Evolutionary conservation across 352 stramenopile species (phyloP).

Genomic region (Halophytophthora polymorphica): DNA sequence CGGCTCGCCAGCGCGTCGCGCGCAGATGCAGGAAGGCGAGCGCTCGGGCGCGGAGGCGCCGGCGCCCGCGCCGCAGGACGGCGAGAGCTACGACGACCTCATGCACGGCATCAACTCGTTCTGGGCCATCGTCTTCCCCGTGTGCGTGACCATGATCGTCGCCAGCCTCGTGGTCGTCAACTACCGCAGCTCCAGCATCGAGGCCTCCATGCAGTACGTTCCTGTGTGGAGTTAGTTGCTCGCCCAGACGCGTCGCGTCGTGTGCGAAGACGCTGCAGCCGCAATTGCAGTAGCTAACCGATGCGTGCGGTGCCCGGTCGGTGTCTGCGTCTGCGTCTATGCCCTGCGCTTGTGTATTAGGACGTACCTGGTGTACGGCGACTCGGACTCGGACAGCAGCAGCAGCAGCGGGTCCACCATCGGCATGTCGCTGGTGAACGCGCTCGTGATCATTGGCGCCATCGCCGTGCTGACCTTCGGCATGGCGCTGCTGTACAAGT

Average conservation of each 20-base stretch:
- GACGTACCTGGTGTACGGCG: constrained; percentile 79
- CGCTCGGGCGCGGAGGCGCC: background rate
- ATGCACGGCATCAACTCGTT: constrained; percentile 89
- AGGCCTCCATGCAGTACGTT: constrained; percentile 75
- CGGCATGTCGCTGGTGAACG: constrained; percentile 81
- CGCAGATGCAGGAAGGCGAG: constrained; percentile 2
- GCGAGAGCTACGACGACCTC: constrained; percentile 55
- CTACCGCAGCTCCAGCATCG: constrained; percentile 71
- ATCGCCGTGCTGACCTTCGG: constrained; percentile 86
- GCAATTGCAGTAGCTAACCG: background rate
- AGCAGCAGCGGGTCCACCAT: constrained; percentile 33
- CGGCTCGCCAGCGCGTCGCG: constrained; percentile 8
- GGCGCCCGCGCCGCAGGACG: constrained; percentile 6
- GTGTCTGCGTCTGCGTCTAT: background rate
- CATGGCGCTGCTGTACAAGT: constrained; percentile 90
- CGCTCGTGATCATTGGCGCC: constrained; percentile 85
- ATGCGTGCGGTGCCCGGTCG: background rate
- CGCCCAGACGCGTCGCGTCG: background rate
- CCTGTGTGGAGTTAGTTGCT: background rate
- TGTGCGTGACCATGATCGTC: constrained; percentile 81
- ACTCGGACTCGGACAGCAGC: constrained; percentile 37
- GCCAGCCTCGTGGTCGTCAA: constrained; percentile 83
- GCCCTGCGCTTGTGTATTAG: constrained; percentile 18
- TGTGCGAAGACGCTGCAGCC: background rate
- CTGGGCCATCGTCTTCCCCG: constrained; percentile 79